phyloP scores from a whole-genome alignment of 441 rosid genomes.

The Cnidoscolus chayamansa region DNA sequence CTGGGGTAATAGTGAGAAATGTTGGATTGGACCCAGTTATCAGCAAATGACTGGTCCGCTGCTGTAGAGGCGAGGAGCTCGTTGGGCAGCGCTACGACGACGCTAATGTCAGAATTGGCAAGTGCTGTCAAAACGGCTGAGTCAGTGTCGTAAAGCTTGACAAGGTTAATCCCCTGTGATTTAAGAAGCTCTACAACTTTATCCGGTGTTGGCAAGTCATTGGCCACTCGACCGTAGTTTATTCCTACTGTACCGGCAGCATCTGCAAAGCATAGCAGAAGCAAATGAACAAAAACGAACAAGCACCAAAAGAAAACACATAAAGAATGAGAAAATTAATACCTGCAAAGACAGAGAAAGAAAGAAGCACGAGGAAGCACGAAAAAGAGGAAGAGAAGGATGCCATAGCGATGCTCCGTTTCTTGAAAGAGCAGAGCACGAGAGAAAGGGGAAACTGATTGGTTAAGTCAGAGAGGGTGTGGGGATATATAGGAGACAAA shows the following conservation, averaged over 20 bases:
- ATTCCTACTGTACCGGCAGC: constrained; percentile 56
- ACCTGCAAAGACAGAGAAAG: constrained; percentile 35
- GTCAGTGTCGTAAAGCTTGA: constrained; percentile 75
- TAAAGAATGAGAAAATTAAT: neutral
- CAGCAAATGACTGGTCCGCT: constrained; percentile 53
- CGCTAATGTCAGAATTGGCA: constrained; percentile 53
- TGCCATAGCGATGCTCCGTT: constrained; percentile 23
- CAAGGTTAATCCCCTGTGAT: constrained; percentile 60
- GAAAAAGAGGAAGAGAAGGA: neutral
- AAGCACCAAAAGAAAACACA: neutral
- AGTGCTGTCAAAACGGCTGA: constrained; percentile 57
- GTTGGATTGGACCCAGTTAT: constrained; percentile 66
- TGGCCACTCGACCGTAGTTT: constrained; percentile 75
- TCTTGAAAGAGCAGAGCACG: constrained; percentile 15
- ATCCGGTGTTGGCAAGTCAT: constrained; percentile 59
- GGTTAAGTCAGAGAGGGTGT: neutral
- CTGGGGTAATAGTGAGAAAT: constrained; percentile 52
- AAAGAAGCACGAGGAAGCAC: constrained; percentile 26
- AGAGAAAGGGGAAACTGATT: neutral
- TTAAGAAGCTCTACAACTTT: constrained; percentile 66
- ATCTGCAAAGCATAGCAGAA: constrained; percentile 27
- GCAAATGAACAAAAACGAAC: neutral
- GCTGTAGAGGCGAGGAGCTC: constrained; percentile 70
- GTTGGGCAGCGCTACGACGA: constrained; percentile 75
- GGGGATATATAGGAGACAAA: neutral